Percentiles rank a stretch among this genome's conserved stretches.
phyloP scores from a whole-genome alignment of 345 rosid genomes.

The Odontarrhena argentea region DNA sequence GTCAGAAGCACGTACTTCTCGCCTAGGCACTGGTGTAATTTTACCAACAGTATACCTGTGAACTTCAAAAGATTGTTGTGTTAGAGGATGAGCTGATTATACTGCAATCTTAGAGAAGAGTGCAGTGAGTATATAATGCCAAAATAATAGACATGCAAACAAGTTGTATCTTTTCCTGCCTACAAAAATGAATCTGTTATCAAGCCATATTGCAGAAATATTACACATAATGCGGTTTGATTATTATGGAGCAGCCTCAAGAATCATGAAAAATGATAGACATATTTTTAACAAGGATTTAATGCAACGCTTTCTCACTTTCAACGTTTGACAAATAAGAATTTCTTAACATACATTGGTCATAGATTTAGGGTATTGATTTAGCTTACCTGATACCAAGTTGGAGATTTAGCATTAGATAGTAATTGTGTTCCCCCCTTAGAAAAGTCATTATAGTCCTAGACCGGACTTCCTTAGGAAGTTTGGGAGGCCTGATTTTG shows the following conservation, averaged over 20 bases:
- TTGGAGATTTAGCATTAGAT: constrained; percentile 86
- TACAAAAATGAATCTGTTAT: background rate
- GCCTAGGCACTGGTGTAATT: constrained; percentile 89
- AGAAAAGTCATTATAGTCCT: constrained; percentile 51
- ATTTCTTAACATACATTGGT: constrained; percentile 12
- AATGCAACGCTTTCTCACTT: background rate
- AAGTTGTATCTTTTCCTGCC: constrained; percentile 13
- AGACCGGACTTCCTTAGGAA: constrained; percentile 49
- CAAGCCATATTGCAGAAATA: constrained; percentile 19
- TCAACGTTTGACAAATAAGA: background rate
- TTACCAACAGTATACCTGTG: constrained; percentile 94
- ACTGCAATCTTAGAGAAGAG: constrained; percentile 6
- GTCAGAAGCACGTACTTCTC: constrained; percentile 88
- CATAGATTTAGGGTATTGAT: constrained; percentile 21
- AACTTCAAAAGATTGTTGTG: constrained; percentile 42
- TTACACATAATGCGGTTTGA: background rate
- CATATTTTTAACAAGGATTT: background rate
- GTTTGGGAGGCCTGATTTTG: constrained; percentile 51
- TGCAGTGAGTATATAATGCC: constrained; percentile 20
- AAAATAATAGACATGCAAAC: constrained; percentile 11
- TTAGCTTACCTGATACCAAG: constrained; percentile 85
- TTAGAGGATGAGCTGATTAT: constrained; percentile 10
- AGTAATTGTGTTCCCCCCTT: constrained; percentile 55
- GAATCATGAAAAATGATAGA: constrained; percentile 17
- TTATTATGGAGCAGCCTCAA: constrained; percentile 18